Conservation (phyloP, 768 basidiomycete genomes). For the Suillus alpinus region DNA sequence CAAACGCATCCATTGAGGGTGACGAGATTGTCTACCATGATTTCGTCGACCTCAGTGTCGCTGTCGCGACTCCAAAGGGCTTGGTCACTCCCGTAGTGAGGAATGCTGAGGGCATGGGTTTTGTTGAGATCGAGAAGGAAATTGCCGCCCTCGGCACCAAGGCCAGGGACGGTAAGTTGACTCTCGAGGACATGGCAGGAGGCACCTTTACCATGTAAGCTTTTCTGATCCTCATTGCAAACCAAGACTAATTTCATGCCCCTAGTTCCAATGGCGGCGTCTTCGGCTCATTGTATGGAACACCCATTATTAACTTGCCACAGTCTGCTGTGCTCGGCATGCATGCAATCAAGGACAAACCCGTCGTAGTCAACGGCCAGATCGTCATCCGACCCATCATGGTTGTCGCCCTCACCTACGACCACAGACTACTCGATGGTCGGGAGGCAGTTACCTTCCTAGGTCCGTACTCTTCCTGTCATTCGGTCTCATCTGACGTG, state of each 20-base stretch:
- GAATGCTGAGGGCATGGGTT: slow-evolving; percentile 82
- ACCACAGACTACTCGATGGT: slow-evolving; percentile 93
- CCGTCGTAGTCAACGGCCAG: slow-evolving; percentile 90
- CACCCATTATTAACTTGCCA: slow-evolving; percentile 98
- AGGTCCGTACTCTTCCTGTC: slow-evolving; percentile 49
- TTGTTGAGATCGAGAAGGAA: slow-evolving; percentile 91
- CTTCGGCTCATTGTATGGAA: slow-evolving; percentile 95
- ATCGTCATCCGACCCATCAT: slow-evolving; percentile 97
- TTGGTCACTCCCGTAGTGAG: slow-evolving; percentile 94
- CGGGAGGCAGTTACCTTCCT: slow-evolving; percentile 97
- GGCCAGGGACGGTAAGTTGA: slow-evolving; percentile 90
- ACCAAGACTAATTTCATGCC: background rate
- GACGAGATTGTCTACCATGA: slow-evolving; percentile 92
- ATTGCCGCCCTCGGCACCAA: slow-evolving; percentile 90
- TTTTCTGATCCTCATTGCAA: background rate
- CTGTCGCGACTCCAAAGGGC: slow-evolving; percentile 96
- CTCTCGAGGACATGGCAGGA: slow-evolving; percentile 97
- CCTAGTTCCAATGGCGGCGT: slow-evolving; percentile 95
- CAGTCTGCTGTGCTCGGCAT: slow-evolving; percentile 95
- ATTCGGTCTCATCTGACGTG: background rate
- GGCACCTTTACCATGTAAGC: slow-evolving; percentile 97
- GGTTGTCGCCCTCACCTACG: slow-evolving; percentile 92
- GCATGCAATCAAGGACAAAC: slow-evolving; percentile 91
- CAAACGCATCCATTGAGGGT: slow-evolving; percentile 93
- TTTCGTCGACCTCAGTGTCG: slow-evolving; percentile 91